These are phyloP conservation scores for Aristolochia fimbriata DNA, from an alignment of 164 flowering plant genomes.

Conservation along the genomic window DNA sequence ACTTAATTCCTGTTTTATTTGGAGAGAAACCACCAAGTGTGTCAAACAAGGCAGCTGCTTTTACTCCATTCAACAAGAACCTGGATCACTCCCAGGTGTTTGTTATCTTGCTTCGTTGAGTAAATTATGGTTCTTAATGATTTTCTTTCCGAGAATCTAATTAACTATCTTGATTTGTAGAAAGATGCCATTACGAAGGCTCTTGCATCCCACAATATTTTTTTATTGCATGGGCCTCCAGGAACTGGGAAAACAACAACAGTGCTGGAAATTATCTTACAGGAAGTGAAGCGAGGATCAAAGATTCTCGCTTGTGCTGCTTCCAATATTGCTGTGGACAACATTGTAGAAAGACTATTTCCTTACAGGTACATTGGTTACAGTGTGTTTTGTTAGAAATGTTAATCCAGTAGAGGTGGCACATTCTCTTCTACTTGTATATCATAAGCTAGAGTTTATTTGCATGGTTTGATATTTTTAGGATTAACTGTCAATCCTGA, in stretches of 20 bases:
- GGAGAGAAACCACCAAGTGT: conserved; percentile 68
- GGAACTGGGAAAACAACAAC: conserved; percentile 99
- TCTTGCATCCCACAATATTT: conserved; percentile 72
- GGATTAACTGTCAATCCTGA: too few relatives aligned
- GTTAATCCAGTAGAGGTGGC: neutral
- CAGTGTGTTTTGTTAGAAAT: neutral
- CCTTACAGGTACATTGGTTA: conserved; percentile 55
- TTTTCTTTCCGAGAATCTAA: too few relatives aligned
- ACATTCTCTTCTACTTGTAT: neutral
- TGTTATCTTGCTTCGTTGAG: neutral
- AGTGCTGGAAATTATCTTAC: conserved; percentile 90
- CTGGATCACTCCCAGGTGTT: conserved; percentile 92
- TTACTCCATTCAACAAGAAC: conserved; percentile 55
- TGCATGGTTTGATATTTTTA: too few relatives aligned
- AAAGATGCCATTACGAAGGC: conserved; percentile 87
- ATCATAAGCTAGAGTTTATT: too few relatives aligned
- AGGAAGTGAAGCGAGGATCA: conserved; percentile 96
- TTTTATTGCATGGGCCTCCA: conserved; percentile 98
- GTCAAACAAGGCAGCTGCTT: conserved; percentile 52
- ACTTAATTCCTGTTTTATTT: conserved; percentile 82
- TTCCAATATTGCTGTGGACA: conserved; percentile 98
- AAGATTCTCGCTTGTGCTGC: conserved; percentile 99
- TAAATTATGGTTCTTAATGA: too few relatives aligned
- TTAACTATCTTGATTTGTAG: conserved; percentile 18
- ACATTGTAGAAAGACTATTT: conserved; percentile 93